Conservation (phyloP, 129 eudicot species). For the Glebionis coronaria region DNA sequence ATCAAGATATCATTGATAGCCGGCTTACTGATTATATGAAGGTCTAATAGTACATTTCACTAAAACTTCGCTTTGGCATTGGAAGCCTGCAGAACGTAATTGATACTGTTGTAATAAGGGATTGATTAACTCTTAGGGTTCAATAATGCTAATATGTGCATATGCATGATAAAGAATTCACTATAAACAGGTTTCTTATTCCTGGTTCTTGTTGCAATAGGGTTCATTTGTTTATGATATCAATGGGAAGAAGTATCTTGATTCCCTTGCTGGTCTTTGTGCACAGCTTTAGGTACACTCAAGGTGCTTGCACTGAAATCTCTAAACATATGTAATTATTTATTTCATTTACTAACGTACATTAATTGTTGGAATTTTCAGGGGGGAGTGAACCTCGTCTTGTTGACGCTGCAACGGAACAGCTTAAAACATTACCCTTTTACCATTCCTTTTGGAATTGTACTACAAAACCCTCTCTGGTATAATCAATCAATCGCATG, state of each 20-base stretch:
- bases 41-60: no score
- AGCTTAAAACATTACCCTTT: conserved; percentile 81
- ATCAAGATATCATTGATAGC: no score
- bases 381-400: conserved; percentile 92
- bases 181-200: background rate
- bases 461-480: conserved; percentile 83
- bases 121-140: no score
- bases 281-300: conserved; percentile 73
- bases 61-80: no score
- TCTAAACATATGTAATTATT: background rate
- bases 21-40: no score
- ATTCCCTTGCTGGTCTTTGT: conserved; percentile 97
- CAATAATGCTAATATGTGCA: no score
- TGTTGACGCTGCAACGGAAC: conserved; percentile 74
- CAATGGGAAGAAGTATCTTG: conserved; percentile 85
- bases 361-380: conserved; percentile 28
- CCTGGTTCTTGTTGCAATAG: conserved; percentile 32
- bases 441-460: conserved; percentile 97
- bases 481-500: conserved; percentile 20
- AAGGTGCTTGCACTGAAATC: conserved; percentile 14
- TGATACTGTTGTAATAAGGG: no score
- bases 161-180: no score
- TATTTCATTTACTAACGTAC: background rate
- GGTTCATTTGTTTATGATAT: conserved; percentile 80
- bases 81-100: no score